phyloP scores from a whole-genome alignment of 1,139 yeast species.

The Saccharomyces hybrid region DNA sequence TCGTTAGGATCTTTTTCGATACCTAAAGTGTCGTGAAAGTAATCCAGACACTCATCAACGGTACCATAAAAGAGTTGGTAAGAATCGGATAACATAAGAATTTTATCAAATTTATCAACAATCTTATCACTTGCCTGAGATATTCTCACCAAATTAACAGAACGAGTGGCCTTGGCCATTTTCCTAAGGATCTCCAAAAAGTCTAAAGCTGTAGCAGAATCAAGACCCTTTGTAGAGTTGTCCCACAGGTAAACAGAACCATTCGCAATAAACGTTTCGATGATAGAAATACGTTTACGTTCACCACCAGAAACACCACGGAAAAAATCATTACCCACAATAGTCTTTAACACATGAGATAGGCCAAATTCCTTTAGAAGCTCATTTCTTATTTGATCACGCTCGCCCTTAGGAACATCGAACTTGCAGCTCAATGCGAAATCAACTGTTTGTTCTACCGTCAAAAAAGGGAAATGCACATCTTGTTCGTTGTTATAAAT shows the following conservation, averaged over 20 bases:
- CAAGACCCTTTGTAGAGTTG: constrained; percentile 46
- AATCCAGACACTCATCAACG: constrained; percentile 35
- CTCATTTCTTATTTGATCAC: constrained; percentile 34
- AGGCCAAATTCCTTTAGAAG: constrained; percentile 39
- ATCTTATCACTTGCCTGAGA: constrained; percentile 47
- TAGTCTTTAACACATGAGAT: constrained; percentile 36
- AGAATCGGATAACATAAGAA: constrained; percentile 39
- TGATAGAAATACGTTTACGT: constrained; percentile 40
- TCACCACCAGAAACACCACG: constrained; percentile 44
- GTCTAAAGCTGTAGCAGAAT: constrained; percentile 47
- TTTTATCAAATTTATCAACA: constrained; percentile 42
- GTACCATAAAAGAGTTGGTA: constrained; percentile 43
- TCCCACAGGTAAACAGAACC: constrained; percentile 48
- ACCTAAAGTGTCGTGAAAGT: constrained; percentile 41
- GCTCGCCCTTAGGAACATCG: constrained; percentile 33
- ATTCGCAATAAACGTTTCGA: constrained; percentile 42
- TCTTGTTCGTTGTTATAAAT: constrained; percentile 45
- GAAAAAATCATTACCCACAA: constrained; percentile 39
- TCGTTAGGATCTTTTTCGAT: constrained; percentile 45
- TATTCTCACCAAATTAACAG: constrained; percentile 44
- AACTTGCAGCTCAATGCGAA: constrained; percentile 33
- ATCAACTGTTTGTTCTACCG: constrained; percentile 42
- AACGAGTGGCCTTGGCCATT: constrained; percentile 38
- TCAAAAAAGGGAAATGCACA: constrained; percentile 43
- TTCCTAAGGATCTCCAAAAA: constrained; percentile 40